Conservation (phyloP, 257 asterid species). For the Solanum chiquidenum region DNA sequence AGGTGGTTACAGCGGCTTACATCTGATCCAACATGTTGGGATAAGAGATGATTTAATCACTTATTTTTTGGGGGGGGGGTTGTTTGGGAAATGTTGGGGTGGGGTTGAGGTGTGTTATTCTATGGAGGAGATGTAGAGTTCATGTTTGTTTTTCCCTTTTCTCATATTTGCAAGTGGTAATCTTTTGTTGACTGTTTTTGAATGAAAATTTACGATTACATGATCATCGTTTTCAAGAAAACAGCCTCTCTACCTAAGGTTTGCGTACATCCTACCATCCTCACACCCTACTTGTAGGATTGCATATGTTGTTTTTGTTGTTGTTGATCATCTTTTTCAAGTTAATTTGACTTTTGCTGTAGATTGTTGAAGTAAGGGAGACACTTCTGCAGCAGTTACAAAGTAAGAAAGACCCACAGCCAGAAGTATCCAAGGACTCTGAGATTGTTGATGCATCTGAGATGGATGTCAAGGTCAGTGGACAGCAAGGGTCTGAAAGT, state of each 20-base stretch:
- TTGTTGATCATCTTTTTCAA: background rate
- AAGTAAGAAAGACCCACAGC: constrained; percentile 20
- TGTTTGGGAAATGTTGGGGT: background rate
- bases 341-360: constrained; percentile 6
- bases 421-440: constrained; percentile 22
- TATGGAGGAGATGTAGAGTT: background rate
- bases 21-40: background rate
- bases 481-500: constrained; percentile 8
- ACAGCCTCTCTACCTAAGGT: background rate
- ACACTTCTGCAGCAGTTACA: constrained; percentile 46
- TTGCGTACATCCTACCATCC: background rate
- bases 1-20: background rate
- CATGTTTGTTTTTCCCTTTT: background rate
- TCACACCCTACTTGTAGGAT: background rate
- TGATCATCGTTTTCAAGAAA: background rate
- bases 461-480: background rate
- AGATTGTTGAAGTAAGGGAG: constrained; percentile 60
- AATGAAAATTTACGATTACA: background rate
- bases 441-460: constrained; percentile 11
- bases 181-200: background rate
- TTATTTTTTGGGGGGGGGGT: background rate
- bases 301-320: background rate
- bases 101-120: background rate
- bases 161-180: background rate
- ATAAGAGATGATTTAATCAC: background rate